Base-by-base conservation (phyloP, 805 yeast species). In the Starmera amethionina region DNA sequence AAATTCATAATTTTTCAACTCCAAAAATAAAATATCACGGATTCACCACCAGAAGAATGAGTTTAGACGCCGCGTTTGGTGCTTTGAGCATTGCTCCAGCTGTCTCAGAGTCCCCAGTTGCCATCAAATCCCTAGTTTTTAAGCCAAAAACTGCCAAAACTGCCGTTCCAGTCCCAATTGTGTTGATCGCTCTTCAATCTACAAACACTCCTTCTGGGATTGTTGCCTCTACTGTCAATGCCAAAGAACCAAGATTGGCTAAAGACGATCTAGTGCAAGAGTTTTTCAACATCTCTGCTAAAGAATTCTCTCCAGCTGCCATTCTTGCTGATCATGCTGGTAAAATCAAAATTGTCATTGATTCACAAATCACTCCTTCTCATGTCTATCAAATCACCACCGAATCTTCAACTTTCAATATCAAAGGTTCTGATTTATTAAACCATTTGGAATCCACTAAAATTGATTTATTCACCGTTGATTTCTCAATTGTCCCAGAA, bases 61-160 rank as follows among this genome's bases (percentile, higher is more conserved):
- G 85, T 36, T 68, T 81, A 48, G 85, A 77, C 67, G 75, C 79
- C 53, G 64, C 81, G 18, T 72, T 83, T 49, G 77, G 86, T 35
- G 71, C 79, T 36, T 67, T 83, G 45, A 79, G 88, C 34, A 62
- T 82, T 49, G 70, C 75, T 32, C 69, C 74, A 34, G 79, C 72
- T 35, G 52, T 70, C 14, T 60, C 73, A 37, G 79, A 69, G 36
- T 65, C 69, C 32, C 70, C 82, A 3, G 27, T 66, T 25, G 66
- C 78, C 27, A 73, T 85, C 46, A 87, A 87, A 62, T 73, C 89
- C 5, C 67, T 87, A 46, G 88, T 87, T 25, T 87, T 87, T 75
- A 87, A 87, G 65, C 95, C 95, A 52, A 87, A 87, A 65, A 85
- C 95, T 37, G 80, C 95, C 31, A 87, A 87, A 57, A 65, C 86